Base-by-base conservation (phyloP, 2,329 filamentous ascomycete genomes). In the Colletotrichum liriopes region DNA sequence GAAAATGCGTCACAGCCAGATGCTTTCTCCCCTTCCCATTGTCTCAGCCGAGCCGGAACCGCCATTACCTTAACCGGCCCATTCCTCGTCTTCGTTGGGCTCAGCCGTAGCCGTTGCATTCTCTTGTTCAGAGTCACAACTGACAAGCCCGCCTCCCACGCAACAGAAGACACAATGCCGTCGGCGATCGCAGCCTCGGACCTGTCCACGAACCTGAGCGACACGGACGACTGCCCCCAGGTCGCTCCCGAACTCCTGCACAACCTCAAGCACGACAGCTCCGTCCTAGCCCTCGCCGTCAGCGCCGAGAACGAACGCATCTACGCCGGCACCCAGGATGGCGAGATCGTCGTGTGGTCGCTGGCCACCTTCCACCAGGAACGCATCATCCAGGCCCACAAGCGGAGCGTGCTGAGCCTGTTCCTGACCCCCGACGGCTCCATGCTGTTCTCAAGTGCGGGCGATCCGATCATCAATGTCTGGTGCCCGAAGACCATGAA, bases 401-500 rank as follows among this genome's bases (percentile, higher is more conserved):
- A 94, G 79, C 94, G 96, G 67, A 97, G 94, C 79, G 93, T 99
- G 29, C 90, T 99, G 59, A 94, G 93, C 69, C 88, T 99, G 3
- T 93, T 91, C 79, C 87, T 99, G 35, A 95, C 94, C 11, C 88
- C 91, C 63, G 92, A 97, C 80, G 87, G 90, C 74, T 87, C 86
- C 20, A 86, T 97, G 39, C 89, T 99, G 12, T 96, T 99, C 82
- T 98, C 96, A 14, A 97, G 93, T 77, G 96, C 95, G 12, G 95
- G 95, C 76, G 96, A 99, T 79, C 94, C 96, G 1, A 93, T 98
- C 71, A 92, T 98, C 79, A 98, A 97, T 80, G 94, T 97, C 52
- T 99, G 96, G 96, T 93, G 91, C 77, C 93, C 95, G 2, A 87
- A 86, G 54, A 92, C 91, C 7, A 91, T 98, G 80, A 89, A 88